These are phyloP conservation scores for Agaricus sinodeliciosus DNA, from an alignment of 768 basidiomycete genomes.

Conservation along the genomic window DNA sequence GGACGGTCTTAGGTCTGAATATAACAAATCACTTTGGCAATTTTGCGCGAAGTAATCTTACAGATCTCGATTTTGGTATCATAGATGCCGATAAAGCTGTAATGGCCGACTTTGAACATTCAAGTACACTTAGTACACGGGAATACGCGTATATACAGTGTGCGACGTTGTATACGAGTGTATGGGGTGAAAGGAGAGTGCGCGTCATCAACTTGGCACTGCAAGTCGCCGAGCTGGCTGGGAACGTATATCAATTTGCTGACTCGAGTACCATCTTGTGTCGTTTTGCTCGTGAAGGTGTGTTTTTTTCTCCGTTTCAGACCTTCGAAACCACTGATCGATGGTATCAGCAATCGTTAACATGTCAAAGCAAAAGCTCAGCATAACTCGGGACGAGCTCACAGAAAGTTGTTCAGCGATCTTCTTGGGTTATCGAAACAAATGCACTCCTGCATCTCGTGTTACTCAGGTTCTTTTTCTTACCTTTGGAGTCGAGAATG, in stretches of 20 bases:
- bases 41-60: constrained; percentile 58
- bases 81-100: constrained; percentile 81
- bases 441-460: constrained; percentile 78
- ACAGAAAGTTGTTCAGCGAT: constrained; percentile 80
- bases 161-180: constrained; percentile 81
- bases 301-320: background rate
- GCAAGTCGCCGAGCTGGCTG: constrained; percentile 76
- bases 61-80: constrained; percentile 72
- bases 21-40: constrained; percentile 65
- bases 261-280: constrained; percentile 83
- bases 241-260: constrained; percentile 84
- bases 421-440: constrained; percentile 78
- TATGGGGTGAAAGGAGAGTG: constrained; percentile 73
- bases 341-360: constrained; percentile 54
- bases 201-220: constrained; percentile 83
- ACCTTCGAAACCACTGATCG: background rate
- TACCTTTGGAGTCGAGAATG: too few species aligned
- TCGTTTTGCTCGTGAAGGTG: constrained; percentile 74
- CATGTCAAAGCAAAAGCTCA: constrained; percentile 52
- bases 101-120: constrained; percentile 68
- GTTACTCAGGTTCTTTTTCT: constrained; percentile 58
- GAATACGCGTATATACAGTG: constrained; percentile 77
- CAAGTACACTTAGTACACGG: constrained; percentile 59
- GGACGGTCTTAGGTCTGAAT: constrained; percentile 43
- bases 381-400: constrained; percentile 76